phyloP scores from a whole-genome alignment of 2,329 filamentous ascomycete species.

The Bertia moriformis region DNA sequence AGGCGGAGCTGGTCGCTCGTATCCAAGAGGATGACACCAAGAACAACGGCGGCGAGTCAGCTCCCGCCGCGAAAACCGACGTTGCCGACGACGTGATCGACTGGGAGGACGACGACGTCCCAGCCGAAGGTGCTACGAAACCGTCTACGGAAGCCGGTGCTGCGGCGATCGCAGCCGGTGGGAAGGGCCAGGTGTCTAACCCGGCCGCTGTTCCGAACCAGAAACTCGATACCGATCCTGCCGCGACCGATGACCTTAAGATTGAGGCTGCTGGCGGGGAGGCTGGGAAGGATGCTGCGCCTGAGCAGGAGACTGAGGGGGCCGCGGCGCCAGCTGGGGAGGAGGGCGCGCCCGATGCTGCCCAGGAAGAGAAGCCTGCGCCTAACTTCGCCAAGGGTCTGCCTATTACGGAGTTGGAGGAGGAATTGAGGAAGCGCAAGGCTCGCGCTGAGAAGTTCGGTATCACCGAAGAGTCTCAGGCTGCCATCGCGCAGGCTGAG shows the following conservation, averaged over 20 bases:
- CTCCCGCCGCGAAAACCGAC: conserved; percentile 4
- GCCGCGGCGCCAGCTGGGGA: background rate
- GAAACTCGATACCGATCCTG: conserved; percentile 17
- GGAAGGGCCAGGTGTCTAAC: conserved; percentile 18
- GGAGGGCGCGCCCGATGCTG: conserved; percentile 1
- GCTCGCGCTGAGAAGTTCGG: conserved; percentile 31
- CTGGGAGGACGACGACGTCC: conserved; percentile 22
- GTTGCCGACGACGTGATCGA: conserved; percentile 25
- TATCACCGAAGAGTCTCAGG: conserved; percentile 20
- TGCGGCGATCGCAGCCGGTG: conserved; percentile 18
- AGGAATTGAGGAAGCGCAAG: conserved; percentile 28
- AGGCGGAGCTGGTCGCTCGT: conserved; percentile 29
- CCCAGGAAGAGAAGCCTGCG: conserved; percentile 4
- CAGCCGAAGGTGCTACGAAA: conserved; percentile 11
- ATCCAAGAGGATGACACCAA: conserved; percentile 23
- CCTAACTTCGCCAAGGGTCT: conserved; percentile 21
- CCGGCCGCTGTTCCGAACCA: conserved; percentile 22
- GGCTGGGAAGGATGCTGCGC: background rate
- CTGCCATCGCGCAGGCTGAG: conserved; percentile 20
- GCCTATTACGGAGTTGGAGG: conserved; percentile 24
- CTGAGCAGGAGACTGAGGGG: background rate
- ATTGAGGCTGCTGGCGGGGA: conserved; percentile 13
- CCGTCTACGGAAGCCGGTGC: conserved; percentile 12
- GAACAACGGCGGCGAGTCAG: conserved; percentile 8
- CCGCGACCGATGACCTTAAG: conserved; percentile 19